Evolutionary conservation across 2,329 filamentous ascomycete genomes (phyloP).

Genomic region (Aspergillus intermedius): DNA sequence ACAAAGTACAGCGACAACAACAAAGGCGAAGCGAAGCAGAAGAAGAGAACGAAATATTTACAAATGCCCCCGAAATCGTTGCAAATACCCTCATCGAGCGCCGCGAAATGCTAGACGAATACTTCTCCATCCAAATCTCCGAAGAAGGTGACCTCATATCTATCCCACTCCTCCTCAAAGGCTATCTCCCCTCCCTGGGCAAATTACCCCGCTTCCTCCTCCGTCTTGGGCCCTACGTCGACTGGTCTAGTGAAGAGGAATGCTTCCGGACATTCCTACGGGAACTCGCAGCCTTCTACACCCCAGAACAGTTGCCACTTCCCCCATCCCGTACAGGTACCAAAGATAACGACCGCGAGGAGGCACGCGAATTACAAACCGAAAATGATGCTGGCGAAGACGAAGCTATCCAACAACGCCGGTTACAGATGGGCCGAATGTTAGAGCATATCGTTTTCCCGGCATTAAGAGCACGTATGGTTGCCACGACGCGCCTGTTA

Average conservation of each 20-base stretch:
- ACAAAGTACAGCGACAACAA: constrained; percentile 4
- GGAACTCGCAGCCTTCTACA: constrained; percentile 85
- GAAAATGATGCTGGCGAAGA: constrained; percentile 39
- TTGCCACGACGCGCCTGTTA: constrained; percentile 73
- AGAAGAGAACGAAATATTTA: constrained; percentile 54
- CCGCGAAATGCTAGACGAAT: constrained; percentile 82
- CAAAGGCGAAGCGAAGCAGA: constrained; percentile 15
- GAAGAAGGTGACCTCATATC: constrained; percentile 67
- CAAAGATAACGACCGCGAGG: not conserved
- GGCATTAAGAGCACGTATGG: constrained; percentile 71
- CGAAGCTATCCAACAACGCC: constrained; percentile 44
- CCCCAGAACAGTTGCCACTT: constrained; percentile 72
- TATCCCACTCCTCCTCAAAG: constrained; percentile 80
- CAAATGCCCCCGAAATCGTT: constrained; percentile 60
- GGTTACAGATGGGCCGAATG: constrained; percentile 63
- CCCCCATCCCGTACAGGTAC: constrained; percentile 1
- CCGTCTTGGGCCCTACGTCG: constrained; percentile 76
- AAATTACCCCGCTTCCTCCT: constrained; percentile 88
- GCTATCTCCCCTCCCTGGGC: constrained; percentile 75
- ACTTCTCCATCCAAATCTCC: constrained; percentile 81
- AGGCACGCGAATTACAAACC: not conserved
- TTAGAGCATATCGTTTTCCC: constrained; percentile 87
- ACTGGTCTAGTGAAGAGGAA: constrained; percentile 75
- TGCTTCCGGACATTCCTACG: constrained; percentile 82
- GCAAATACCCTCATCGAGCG: constrained; percentile 63